Evolutionary conservation across 1,284 basidiomycete species (phyloP), one percentile per base, ranked within the genome.

Genomic region (Apiotrichum mycotoxinovorans): DNA sequence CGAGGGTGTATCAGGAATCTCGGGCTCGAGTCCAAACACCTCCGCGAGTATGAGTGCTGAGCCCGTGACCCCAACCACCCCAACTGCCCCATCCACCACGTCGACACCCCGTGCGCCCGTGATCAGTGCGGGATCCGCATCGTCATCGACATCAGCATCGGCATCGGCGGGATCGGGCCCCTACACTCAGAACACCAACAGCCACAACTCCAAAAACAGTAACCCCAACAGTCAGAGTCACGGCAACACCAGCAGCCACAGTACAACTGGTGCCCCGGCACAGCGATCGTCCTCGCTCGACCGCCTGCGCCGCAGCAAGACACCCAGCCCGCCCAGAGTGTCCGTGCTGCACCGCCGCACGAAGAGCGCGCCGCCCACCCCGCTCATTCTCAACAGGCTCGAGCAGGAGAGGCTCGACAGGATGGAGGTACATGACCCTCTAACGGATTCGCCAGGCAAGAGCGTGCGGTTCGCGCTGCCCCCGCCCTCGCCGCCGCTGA

Each of bases 391-490:
- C n/a, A 20, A 42, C 41, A 26, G 30, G 7, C 30, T 30, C 30
- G 30, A 30, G 5, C 30, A 12, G 7, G 30, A 27, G 43, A n/a
- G n/a, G n/a, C n/a, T n/a, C n/a, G 43, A 11, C 17, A 42, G n/a
- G 40, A 8, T 12, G 14, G 25, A 14, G 25, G 18, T 17, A 27
- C 43, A 8, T 12, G 11, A 23, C 14, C 25, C 43, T 27, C 20
- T n/a, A n/a, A n/a, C n/a, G n/a, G 46, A 48, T 2, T 35, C 33
- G 2, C 46, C 46, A 3, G 46, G 46, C 8, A 48, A 48, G 46
- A 48, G 33, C 23, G 46, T 48, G 33, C 46, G 46, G 11, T 48
- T 48, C n/a, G 46, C 46, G 33, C 46, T 48, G 33, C 46, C 46
- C 33, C 46, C 40, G 20, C 40, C 46, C 1, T 48, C 46, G n/a